phyloP scores from a whole-genome alignment of 2,329 filamentous ascomycete species.

The Alternaria sp. region DNA sequence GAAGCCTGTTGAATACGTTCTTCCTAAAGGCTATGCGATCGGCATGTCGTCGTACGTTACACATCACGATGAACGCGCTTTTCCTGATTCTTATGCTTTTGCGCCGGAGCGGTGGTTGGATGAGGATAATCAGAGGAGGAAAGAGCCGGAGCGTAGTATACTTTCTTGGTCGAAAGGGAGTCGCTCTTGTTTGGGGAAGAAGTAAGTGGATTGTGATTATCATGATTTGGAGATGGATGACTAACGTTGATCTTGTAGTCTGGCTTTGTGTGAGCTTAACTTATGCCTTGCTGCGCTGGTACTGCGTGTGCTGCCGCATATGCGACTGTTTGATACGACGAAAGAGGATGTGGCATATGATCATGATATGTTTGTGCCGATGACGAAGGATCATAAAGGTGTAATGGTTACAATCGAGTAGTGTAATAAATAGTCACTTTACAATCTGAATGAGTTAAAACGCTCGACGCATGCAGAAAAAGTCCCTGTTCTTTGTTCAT shows the following conservation, averaged over 20 bases:
- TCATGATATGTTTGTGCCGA: constrained; percentile 36
- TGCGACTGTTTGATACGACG: constrained; percentile 29
- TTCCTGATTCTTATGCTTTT: constrained; percentile 33
- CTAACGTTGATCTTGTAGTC: constrained; percentile 10
- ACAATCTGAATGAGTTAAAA: neutral
- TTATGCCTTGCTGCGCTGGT: constrained; percentile 27
- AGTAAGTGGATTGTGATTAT: constrained; percentile 26
- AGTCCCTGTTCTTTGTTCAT: neutral
- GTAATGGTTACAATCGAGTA: constrained; percentile 23
- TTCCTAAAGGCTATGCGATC: constrained; percentile 31
- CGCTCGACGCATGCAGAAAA: accelerated
- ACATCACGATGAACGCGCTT: constrained; percentile 32
- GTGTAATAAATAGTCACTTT: accelerated
- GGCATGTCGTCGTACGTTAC: constrained; percentile 36
- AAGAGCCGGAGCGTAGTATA: constrained; percentile 35
- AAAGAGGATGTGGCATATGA: constrained; percentile 30
- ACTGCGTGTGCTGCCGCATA: constrained; percentile 31
- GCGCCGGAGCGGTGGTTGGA: constrained; percentile 40
- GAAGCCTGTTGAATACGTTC: constrained; percentile 23
- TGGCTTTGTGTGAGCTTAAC: constrained; percentile 31
- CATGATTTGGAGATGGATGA: neutral
- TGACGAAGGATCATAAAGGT: constrained; percentile 32
- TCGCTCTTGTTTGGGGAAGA: constrained; percentile 41
- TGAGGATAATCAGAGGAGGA: constrained; percentile 29
- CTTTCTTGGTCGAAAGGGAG: constrained; percentile 42